Base-by-base conservation (phyloP, 208 protist species). In the Acanthamoeba lenticulata region DNA sequence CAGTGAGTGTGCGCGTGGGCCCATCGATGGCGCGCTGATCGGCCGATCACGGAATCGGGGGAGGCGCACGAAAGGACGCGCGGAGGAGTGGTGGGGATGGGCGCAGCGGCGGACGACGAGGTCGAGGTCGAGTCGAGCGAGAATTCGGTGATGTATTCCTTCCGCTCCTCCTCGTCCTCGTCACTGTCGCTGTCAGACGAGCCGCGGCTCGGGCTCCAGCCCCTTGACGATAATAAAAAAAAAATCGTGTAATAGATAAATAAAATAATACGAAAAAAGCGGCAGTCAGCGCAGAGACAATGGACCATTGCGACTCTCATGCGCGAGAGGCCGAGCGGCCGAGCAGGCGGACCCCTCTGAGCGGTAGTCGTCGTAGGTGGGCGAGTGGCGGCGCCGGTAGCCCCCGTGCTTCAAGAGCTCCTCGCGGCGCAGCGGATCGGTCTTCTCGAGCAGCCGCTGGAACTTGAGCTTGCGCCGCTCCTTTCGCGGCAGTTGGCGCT, bases 61-160 rank as follows among this genome's bases (percentile, higher is more conserved):
- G 36, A 27, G 27, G 69, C 5, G 36, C 44, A 79, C 69, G 69
- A 79, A 36, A 79, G 32, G 4, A 79, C 69, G 21, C 69, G 69
- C 34, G 69, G 69, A 79, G 69, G 69, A 27, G 69, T 47, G 4
- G 69, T 45, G 17, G 69, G 69, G 27, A 79, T 79, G 69, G 27
- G 44, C 17, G 69, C 69, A n/a, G 32, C 32, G 17, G 69, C 13
- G 36, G 69, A 24, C 13, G 69, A 79, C 2, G 69, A 45, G 3
- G 40, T 27, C 4, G 40, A 79, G 0, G 69, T 44, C 5, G 40
- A 67, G n/a, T 67, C 69, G 40, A 45, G 32, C 6, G 69, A 9
- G 24, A 79, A 79, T n/a, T 79, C 69, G 69, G 69, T 79, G 9
- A 79, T 79, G 40, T 79, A 79, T 36, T 79, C 69, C 36, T 79